Evolutionary conservation across 176 grass and related monocot species (phyloP).

Genomic region (Eragrostis curvula): DNA sequence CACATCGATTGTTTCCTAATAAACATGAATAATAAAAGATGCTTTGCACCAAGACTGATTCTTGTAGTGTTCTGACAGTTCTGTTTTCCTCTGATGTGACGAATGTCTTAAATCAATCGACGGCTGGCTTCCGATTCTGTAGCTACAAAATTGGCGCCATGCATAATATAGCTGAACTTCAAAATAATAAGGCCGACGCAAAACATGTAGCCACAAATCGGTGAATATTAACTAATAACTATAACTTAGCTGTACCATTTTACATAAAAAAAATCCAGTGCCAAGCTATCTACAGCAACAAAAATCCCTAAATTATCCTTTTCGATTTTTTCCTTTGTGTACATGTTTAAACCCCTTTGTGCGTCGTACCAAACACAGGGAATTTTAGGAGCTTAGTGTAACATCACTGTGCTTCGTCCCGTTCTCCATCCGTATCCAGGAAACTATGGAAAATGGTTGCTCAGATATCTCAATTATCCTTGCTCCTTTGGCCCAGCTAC

Average conservation of each 20-base stretch:
- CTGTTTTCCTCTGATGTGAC: neutral
- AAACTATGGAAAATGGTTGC: slow-evolving; percentile 38
- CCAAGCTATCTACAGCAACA: neutral
- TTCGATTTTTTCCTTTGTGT: neutral
- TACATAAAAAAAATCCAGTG: too few relatives aligned
- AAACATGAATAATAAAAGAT: slow-evolving; percentile 21
- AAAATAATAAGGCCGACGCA: too few relatives aligned
- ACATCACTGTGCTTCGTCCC: slow-evolving; percentile 62
- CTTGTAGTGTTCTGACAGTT: neutral
- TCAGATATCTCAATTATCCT: slow-evolving; percentile 67
- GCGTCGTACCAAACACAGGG: neutral
- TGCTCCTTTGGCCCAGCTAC: slow-evolving; percentile 71
- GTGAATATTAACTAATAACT: too few relatives aligned
- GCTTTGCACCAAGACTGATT: neutral
- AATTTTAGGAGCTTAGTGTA: slow-evolving; percentile 44
- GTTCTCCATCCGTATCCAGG: slow-evolving; percentile 93
- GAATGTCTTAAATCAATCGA: neutral
- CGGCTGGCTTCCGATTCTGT: too few relatives aligned
- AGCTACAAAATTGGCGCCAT: too few relatives aligned
- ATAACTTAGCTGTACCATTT: too few relatives aligned
- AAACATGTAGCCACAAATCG: too few relatives aligned
- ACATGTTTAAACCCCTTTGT: neutral
- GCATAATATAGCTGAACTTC: too few relatives aligned
- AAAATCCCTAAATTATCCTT: neutral
- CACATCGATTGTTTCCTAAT: neutral